Percentiles rank a stretch among this genome's conserved stretches.
phyloP scores from a whole-genome alignment of 108 stramenopile species.

The Nannochloropsis salina region DNA sequence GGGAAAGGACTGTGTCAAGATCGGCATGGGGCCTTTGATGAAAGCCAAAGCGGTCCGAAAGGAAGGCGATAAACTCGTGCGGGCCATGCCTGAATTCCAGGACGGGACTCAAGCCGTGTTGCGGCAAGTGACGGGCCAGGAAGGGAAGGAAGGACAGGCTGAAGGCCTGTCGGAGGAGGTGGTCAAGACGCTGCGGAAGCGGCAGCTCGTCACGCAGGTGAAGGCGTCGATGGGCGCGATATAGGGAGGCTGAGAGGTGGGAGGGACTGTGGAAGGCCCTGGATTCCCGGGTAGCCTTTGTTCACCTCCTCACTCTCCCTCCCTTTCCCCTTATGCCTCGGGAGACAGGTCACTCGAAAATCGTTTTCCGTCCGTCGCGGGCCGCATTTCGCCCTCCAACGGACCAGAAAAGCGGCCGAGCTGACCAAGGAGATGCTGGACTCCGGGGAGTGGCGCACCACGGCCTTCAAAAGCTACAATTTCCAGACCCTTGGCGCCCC shows the following conservation, averaged over 20 bases:
- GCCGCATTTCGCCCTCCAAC: conserved; percentile 65
- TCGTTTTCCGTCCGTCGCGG: conserved; percentile 78
- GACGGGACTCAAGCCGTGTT: conserved; percentile 24
- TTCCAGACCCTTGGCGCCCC: conserved; percentile 80
- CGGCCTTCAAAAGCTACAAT: conserved; percentile 93
- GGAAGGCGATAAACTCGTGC: conserved; percentile 26
- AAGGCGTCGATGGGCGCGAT: conserved; percentile 55
- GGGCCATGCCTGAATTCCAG: background rate
- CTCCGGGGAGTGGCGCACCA: conserved; percentile 75
- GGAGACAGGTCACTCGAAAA: conserved; percentile 66
- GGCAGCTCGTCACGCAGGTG: conserved; percentile 8
- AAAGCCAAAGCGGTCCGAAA: conserved; percentile 30
- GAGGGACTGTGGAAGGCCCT: no score
- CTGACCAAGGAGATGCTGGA: conserved; percentile 96
- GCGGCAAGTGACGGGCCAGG: background rate
- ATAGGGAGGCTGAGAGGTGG: conserved; percentile 43
- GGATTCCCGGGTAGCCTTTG: background rate
- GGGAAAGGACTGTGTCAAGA: conserved; percentile 36
- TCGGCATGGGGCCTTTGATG: conserved; percentile 45
- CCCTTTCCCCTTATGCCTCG: conserved; percentile 50
- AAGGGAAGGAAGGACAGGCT: background rate
- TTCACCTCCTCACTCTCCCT: conserved; percentile 53
- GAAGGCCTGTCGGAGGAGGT: background rate
- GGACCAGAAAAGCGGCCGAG: conserved; percentile 86
- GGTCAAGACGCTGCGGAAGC: conserved; percentile 14